These are phyloP conservation scores for Xylaria polymorpha DNA, from an alignment of 2,329 filamentous ascomycete species.

Conservation along the genomic window DNA sequence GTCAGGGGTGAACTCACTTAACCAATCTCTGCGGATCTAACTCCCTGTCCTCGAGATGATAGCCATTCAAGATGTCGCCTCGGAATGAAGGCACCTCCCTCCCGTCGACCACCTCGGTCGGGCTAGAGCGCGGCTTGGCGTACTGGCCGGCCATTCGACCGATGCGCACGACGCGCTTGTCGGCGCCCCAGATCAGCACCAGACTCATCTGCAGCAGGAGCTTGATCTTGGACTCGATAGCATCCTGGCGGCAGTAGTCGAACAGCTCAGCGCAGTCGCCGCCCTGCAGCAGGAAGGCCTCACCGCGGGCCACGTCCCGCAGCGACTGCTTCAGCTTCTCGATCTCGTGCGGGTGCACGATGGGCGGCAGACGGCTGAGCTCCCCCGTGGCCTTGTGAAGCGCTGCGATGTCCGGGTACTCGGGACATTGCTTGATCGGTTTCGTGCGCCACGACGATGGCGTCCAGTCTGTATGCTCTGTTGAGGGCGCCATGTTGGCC, in stretches of 20 bases:
- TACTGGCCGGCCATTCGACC: conserved; percentile 98
- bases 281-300: conserved; percentile 93
- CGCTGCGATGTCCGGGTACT: conserved; percentile 71
- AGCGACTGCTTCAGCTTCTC: conserved; percentile 80
- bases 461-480: conserved; percentile 58
- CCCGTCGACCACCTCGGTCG: conserved; percentile 84
- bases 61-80: conserved; percentile 96
- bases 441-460: conserved; percentile 79
- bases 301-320: conserved; percentile 86
- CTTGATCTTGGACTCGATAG: conserved; percentile 97
- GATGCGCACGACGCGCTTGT: conserved; percentile 88
- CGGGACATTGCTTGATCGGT: conserved; percentile 80
- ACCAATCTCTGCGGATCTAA: conserved; percentile 88
- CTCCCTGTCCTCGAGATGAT: conserved; percentile 76
- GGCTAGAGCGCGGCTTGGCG: conserved; percentile 91
- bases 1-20: conserved; percentile 57
- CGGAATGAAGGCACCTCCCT: conserved; percentile 88
- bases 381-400: conserved; percentile 71
- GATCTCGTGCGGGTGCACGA: conserved; percentile 85
- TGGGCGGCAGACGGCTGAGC: conserved; percentile 76
- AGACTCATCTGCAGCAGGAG: conserved; percentile 96
- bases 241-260: conserved; percentile 89
- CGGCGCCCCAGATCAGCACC: conserved; percentile 88
- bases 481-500: conserved; percentile 10
- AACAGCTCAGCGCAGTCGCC: conserved; percentile 98